Percentiles rank a stretch among this genome's conserved stretches.
Evolutionary conservation across 768 basidiomycete genomes (phyloP).

Genomic region (Floccularia luteovirens): DNA sequence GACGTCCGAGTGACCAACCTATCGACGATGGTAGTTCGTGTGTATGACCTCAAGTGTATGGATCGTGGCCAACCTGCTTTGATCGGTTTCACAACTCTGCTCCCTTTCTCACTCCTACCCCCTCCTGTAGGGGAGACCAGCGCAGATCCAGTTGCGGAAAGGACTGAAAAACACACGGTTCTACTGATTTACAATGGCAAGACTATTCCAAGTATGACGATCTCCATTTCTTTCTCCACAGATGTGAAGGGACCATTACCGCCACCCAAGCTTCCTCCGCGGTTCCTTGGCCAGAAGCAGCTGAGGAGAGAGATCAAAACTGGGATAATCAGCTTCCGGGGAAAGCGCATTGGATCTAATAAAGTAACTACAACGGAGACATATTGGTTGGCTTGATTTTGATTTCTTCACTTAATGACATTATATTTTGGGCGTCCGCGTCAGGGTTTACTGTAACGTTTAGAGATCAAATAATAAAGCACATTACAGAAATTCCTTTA

Average conservation of each 20-base stretch:
- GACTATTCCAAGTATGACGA: conserved; percentile 8
- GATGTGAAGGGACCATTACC: conserved; percentile 6
- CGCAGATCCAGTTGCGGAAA: background rate
- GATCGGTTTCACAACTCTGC: conserved; percentile 14
- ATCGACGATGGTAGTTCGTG: conserved; percentile 12
- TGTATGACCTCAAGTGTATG: conserved; percentile 16
- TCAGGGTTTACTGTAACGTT: too few relatives aligned
- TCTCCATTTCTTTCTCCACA: conserved; percentile 9
- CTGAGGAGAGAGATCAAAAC: conserved; percentile 8
- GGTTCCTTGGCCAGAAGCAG: background rate
- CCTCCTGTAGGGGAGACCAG: conserved; percentile 5
- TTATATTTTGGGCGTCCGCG: too few relatives aligned
- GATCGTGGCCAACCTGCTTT: conserved; percentile 12
- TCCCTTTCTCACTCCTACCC: conserved; percentile 11
- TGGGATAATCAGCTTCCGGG: conserved; percentile 9
- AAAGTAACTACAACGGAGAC: conserved; percentile 10
- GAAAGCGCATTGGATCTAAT: conserved; percentile 10
- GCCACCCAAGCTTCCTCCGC: conserved; percentile 4
- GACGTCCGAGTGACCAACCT: conserved; percentile 12
- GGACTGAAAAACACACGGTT: conserved; percentile 2
- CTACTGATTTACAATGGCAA: conserved; percentile 9
- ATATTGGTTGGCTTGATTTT: background rate
- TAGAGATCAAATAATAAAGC: too few relatives aligned
- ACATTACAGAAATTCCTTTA: too few relatives aligned
- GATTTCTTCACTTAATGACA: conserved; percentile 4